Evolutionary conservation across 139 green algal species (phyloP).

Genomic region (Trebouxia sp.): DNA sequence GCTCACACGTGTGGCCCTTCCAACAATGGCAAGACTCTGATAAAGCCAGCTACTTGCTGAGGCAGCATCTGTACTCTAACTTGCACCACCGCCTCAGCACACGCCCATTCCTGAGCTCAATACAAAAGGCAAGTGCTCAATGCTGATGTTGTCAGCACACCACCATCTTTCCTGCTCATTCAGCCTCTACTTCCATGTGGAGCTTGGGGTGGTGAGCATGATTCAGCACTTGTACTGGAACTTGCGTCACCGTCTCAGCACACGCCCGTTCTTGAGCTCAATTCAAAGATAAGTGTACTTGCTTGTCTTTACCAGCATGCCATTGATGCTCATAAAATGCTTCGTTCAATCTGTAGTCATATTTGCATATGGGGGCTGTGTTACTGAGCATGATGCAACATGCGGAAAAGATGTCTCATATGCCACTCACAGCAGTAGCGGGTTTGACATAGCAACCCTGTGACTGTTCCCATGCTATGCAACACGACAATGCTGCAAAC

Average conservation of each 20-base stretch:
- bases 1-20: constrained; percentile 74
- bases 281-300: constrained; percentile 70
- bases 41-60: constrained; percentile 73
- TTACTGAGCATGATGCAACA: too few species aligned
- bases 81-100: constrained; percentile 90
- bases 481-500: not conserved
- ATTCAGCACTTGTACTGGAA: constrained; percentile 81
- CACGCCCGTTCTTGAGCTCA: constrained; percentile 88
- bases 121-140: constrained; percentile 78
- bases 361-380: not conserved
- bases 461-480: not conserved
- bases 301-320: not conserved
- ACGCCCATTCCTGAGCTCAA: constrained; percentile 86
- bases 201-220: not conserved
- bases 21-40: constrained; percentile 74
- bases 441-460: not conserved
- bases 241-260: constrained; percentile 88
- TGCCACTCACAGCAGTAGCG: too few species aligned
- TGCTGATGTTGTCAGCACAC: not conserved
- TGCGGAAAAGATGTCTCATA: too few species aligned
- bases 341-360: not conserved
- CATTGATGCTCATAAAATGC: not conserved
- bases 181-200: not conserved
- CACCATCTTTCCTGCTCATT: not conserved
- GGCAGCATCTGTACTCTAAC: constrained; percentile 85